Conservation (phyloP, 1,284 basidiomycete genomes). For the Cryptococcus deneoformans region DNA sequence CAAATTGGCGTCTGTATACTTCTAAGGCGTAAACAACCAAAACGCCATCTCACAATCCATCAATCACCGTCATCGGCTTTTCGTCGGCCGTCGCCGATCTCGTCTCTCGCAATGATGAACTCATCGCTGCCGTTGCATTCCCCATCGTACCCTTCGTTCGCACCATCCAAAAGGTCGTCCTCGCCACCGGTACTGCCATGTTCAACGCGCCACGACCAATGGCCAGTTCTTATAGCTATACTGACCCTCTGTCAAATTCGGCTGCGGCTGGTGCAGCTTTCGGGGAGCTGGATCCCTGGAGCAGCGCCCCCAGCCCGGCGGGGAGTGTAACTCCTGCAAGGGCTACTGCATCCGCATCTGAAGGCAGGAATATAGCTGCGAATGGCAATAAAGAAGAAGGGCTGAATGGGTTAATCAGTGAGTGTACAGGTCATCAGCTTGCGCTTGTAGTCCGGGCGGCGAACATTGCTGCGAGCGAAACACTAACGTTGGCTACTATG, state of each 20-base stretch:
- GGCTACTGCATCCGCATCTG: constrained; percentile 7
- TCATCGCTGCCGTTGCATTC: not conserved
- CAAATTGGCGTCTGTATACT: too few species aligned
- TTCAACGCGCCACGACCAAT: constrained; percentile 43
- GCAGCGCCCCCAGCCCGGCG: constrained; percentile 54
- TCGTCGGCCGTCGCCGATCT: too few species aligned
- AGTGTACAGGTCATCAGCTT: constrained; percentile 7
- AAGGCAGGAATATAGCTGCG: not conserved
- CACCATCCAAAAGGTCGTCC: too few species aligned
- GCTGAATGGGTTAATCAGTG: constrained; percentile 33
- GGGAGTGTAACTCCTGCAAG: not conserved
- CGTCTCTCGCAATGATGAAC: not conserved
- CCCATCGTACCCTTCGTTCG: not conserved
- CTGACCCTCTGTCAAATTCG: constrained; percentile 33
- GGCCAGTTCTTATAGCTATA: constrained; percentile 15
- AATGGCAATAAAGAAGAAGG: constrained; percentile 14
- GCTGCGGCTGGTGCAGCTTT: constrained; percentile 23
- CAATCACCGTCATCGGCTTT: too few species aligned
- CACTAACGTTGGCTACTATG: constrained; percentile 46
- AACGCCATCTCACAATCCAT: too few species aligned
- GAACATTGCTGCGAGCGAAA: not conserved
- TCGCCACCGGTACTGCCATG: constrained; percentile 20
- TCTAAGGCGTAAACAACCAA: too few species aligned
- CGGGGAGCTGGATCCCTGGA: constrained; percentile 84
- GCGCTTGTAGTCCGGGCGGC: not conserved